Percentiles rank a stretch among this genome's conserved stretches.
phyloP scores from a whole-genome alignment of 2,329 filamentous ascomycete species.

The Seiridium unicorne region DNA sequence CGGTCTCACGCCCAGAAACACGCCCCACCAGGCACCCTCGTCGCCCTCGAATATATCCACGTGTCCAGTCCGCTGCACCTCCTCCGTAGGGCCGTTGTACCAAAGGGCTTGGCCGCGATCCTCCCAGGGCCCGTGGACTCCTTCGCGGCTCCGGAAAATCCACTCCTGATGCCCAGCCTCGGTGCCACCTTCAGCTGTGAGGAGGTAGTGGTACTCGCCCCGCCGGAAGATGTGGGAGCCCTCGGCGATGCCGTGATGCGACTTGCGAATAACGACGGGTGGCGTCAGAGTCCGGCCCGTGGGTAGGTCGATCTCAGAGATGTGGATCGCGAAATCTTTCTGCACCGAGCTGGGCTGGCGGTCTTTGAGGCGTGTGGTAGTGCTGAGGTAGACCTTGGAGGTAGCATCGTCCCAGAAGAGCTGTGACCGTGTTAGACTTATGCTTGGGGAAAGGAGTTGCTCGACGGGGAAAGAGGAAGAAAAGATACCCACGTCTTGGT shows the following conservation, averaged over 20 bases:
- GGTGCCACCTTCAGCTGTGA: constrained; percentile 39
- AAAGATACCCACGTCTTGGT: constrained; percentile 43
- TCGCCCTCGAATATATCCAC: constrained; percentile 45
- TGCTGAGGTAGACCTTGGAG: constrained; percentile 47
- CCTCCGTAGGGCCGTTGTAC: constrained; percentile 43
- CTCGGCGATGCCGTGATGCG: constrained; percentile 38
- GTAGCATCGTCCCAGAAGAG: constrained; percentile 48
- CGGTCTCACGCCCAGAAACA: constrained; percentile 44
- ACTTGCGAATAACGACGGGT: constrained; percentile 33
- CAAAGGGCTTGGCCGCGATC: constrained; percentile 41
- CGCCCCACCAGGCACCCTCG: constrained; percentile 45
- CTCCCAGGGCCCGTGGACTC: constrained; percentile 49
- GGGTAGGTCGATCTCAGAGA: constrained; percentile 39
- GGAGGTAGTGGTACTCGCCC: constrained; percentile 35
- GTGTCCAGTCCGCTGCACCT: constrained; percentile 50
- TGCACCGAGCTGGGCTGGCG: constrained; percentile 35
- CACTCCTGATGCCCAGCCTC: constrained; percentile 52
- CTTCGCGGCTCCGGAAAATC: constrained; percentile 41
- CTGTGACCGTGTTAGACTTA: constrained; percentile 5
- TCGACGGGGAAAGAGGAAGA: neutral
- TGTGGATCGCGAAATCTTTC: constrained; percentile 52
- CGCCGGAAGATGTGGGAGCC: constrained; percentile 37
- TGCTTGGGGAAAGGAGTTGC: neutral
- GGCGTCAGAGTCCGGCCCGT: constrained; percentile 38
- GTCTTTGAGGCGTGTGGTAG: constrained; percentile 31